These are phyloP conservation scores for Sarcodon aspratus DNA, from an alignment of 768 basidiomycete genomes.

Conservation along the genomic window DNA sequence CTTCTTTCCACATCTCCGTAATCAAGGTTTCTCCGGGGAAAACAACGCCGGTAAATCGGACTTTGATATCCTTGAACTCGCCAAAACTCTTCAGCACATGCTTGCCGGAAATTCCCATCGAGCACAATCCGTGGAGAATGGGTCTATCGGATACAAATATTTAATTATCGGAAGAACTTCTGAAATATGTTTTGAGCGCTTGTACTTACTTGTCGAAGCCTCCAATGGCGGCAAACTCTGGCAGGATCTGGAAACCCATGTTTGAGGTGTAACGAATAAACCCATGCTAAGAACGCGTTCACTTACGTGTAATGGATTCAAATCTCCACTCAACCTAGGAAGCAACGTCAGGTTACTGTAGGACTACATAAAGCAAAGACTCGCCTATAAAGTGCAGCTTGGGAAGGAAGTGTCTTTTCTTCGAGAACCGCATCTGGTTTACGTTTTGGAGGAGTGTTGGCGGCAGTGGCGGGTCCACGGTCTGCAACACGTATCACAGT, in stretches of 20 bases:
- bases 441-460: slow-evolving; percentile 72
- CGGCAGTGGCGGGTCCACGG: slow-evolving; percentile 79
- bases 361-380: slow-evolving; percentile 6
- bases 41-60: slow-evolving; percentile 83
- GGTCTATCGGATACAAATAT: slow-evolving; percentile 25
- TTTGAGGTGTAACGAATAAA: background rate
- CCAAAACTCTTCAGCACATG: slow-evolving; percentile 87
- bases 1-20: slow-evolving; percentile 99
- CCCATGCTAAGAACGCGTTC: background rate
- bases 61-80: slow-evolving; percentile 86
- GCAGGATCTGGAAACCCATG: slow-evolving; percentile 55
- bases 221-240: slow-evolving; percentile 90
- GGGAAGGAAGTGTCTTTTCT: slow-evolving; percentile 72
- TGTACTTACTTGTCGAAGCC: slow-evolving; percentile 58
- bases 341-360: background rate
- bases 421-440: slow-evolving; percentile 78
- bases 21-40: slow-evolving; percentile 93
- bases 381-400: slow-evolving; percentile 89
- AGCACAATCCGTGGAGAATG: slow-evolving; percentile 82
- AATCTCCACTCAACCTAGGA: slow-evolving; percentile 79
- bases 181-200: background rate
- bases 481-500: slow-evolving; percentile 32
- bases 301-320: slow-evolving; percentile 80
- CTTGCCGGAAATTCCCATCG: slow-evolving; percentile 87
- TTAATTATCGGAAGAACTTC: background rate